Conservation (phyloP, 345 rosid genomes). For the Eucalyptus decipiens region DNA sequence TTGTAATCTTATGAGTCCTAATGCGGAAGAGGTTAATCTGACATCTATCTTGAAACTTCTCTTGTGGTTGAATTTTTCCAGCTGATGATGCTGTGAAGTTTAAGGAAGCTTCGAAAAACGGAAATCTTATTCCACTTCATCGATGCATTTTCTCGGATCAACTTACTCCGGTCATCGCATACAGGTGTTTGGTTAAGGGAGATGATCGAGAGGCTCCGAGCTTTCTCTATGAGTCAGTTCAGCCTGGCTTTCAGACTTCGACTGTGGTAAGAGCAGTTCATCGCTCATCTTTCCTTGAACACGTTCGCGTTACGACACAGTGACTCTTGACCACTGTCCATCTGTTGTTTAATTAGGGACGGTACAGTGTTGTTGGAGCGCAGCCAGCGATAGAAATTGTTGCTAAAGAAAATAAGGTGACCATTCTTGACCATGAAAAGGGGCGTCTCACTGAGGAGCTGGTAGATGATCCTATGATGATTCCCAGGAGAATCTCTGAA, state of each 20-base stretch:
- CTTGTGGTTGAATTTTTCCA: conserved; percentile 1
- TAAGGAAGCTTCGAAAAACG: conserved; percentile 44
- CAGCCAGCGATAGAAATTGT: conserved; percentile 72
- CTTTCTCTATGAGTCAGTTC: conserved; percentile 79
- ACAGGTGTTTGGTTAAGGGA: conserved; percentile 78
- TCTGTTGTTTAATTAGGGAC: conserved; percentile 32
- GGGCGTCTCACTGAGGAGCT: conserved; percentile 42
- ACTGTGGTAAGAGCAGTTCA: conserved; percentile 32
- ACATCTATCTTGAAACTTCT: not conserved
- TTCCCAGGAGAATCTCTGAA: conserved; percentile 58
- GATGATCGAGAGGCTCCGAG: conserved; percentile 85
- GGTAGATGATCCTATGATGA: conserved; percentile 71
- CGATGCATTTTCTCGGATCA: conserved; percentile 77
- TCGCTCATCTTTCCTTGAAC: not conserved
- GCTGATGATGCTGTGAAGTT: conserved; percentile 31
- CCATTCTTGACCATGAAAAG: conserved; percentile 51
- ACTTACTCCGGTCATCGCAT: conserved; percentile 81
- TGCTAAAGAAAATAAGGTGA: conserved; percentile 66
- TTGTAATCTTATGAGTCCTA: not conserved
- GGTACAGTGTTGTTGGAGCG: conserved; percentile 80
- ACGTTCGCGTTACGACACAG: not conserved
- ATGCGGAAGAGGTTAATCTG: not conserved
- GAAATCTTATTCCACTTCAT: conserved; percentile 62
- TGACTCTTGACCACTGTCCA: not conserved
- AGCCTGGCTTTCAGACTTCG: conserved; percentile 52